Conservation (phyloP, 345 rosid species). For the Brassica cretica region DNA sequence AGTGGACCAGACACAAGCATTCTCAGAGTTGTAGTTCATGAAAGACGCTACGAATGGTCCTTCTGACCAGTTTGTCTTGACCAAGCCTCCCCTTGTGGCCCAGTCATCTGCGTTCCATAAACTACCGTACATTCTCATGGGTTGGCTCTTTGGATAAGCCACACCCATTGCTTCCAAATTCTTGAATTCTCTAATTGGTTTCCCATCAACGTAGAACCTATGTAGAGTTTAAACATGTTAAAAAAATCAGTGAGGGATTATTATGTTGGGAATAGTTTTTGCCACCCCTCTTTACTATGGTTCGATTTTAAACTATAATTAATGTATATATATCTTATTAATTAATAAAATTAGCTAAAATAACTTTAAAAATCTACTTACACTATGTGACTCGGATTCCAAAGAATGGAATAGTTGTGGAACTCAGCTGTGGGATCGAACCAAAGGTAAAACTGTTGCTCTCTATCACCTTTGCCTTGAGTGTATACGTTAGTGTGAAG, state of each 20-base stretch:
- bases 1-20: constrained; percentile 53
- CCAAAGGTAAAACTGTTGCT: constrained; percentile 76
- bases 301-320: not conserved
- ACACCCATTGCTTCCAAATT: constrained; percentile 65
- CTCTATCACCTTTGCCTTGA: constrained; percentile 68
- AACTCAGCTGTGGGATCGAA: constrained; percentile 65
- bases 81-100: constrained; percentile 75
- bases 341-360: not conserved
- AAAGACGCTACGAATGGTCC: constrained; percentile 71
- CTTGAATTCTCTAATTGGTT: constrained; percentile 76
- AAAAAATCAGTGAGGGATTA: not conserved
- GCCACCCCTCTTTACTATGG: not conserved
- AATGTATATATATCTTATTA: too few species aligned
- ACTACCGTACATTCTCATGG: constrained; percentile 63
- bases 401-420: constrained; percentile 69
- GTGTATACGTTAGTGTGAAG: constrained; percentile 68
- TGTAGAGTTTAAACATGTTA: not conserved
- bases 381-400: constrained; percentile 62
- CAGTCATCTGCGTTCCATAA: constrained; percentile 79
- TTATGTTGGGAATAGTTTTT: not conserved
- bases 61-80: constrained; percentile 63
- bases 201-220: constrained; percentile 39
- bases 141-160: constrained; percentile 58
- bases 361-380: constrained; percentile 31
- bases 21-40: constrained; percentile 50